Evolutionary conservation across 2,329 filamentous ascomycete genomes (phyloP), one percentile per base, ranked within the genome.

Genomic region (Fusarium sp.): DNA sequence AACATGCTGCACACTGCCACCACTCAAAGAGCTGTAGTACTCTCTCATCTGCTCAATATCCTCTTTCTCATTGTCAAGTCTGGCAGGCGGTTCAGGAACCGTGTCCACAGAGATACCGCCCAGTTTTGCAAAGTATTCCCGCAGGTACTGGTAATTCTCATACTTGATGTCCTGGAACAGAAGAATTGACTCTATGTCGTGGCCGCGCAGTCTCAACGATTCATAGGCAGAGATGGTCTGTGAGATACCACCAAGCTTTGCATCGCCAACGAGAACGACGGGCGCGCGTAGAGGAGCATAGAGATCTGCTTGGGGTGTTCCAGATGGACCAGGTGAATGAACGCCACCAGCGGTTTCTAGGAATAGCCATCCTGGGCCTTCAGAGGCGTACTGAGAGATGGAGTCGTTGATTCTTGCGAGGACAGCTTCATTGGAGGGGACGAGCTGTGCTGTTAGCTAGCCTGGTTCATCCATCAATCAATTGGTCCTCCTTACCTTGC

Each of bases 261-360:
- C 84, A 75, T 96, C 93, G 9, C 90, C 92, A 1, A 96, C 84
- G 0, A 96, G 85, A 15, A 96, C 79, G 2, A 91, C 86, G 0
- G 93, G 92, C 2, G 91, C 78, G n/a, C 92, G 84, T 2, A 96
- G 78, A 1, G 91, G 88, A 20, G 90, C 83, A 74, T 94, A 96
- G 2, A 94, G 79, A 72, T 96, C 92, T 4, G 90, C 92, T 74
- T 96, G 93, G 0, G 90, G 88, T 3, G 84, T 90, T 11, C 92
- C 91, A 35, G 90, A 92, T 1, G 92, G 93, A 0, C 87, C 87
- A 0, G 93, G 93, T 0, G 92, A 95, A 63, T 95, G 88, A 0
- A 95, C 91, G 1, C 93, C 93, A 1, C 92, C 93, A 2, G 93
- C 92, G 3, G 93, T 96, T 76, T 96, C 93, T 43, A 96, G 82